Evolutionary conservation across 768 basidiomycete species (phyloP).

Genomic region (Pleurotus eryngii): DNA sequence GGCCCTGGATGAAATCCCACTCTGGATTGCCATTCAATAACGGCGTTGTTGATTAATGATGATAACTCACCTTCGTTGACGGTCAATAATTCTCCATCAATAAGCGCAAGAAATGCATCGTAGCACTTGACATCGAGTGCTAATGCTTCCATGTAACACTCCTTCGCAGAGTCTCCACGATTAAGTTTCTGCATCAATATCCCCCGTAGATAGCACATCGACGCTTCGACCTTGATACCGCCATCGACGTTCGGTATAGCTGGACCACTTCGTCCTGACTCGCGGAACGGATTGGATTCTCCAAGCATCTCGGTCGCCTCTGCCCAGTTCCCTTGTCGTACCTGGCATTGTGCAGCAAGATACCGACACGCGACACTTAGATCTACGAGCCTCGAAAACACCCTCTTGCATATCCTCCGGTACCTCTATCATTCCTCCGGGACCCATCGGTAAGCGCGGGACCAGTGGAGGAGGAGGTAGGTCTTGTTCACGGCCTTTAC

Average conservation of each 20-base stretch:
- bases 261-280: slow-evolving; percentile 63
- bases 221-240: slow-evolving; percentile 97
- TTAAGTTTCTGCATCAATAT: slow-evolving; percentile 93
- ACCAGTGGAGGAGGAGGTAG: slow-evolving; percentile 31
- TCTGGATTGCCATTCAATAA: slow-evolving; percentile 44
- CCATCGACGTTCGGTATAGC: slow-evolving; percentile 82
- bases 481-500: slow-evolving; percentile 60
- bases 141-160: slow-evolving; percentile 94
- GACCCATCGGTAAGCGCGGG: slow-evolving; percentile 66
- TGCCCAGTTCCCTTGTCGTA: slow-evolving; percentile 87
- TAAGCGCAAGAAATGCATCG: slow-evolving; percentile 88
- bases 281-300: slow-evolving; percentile 84
- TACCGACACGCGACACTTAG: slow-evolving; percentile 96
- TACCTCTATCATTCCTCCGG: slow-evolving; percentile 68
- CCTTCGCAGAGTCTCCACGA: slow-evolving; percentile 86
- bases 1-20: slow-evolving; percentile 90
- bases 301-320: slow-evolving; percentile 93
- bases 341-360: slow-evolving; percentile 92
- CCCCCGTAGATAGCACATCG: slow-evolving; percentile 94
- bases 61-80: slow-evolving; percentile 81
- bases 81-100: slow-evolving; percentile 94
- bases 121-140: slow-evolving; percentile 95
- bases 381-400: slow-evolving; percentile 81
- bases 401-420: slow-evolving; percentile 60
- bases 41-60: background rate